Base-by-base conservation (phyloP, 140 eudicot species). In the Senecio squalidus region DNA sequence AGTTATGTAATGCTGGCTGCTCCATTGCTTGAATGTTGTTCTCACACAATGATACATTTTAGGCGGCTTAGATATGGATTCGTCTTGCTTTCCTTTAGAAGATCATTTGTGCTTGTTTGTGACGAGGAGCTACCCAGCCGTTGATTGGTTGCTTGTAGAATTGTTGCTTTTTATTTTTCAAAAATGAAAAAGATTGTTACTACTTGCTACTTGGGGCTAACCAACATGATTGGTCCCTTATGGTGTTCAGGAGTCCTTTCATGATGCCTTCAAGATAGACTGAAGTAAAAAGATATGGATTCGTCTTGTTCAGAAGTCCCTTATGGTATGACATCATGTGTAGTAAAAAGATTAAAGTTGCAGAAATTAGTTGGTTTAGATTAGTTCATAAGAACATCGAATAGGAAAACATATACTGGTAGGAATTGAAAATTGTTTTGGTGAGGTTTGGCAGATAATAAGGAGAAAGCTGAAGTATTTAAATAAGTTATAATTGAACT, bases 61-160 rank as follows among this genome's bases (percentile, higher is more conserved):
- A 44, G 21, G 51, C 51, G 15, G 51, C 51, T 44, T 44, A 44
- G 51, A 44, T 1, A n/a, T 22, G 51, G 13, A 44, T 18, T 18
- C 25, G 3, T n/a, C 21, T 18, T n/a, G 21, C 23, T 21, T 62
- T 23, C 4, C 3, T 29, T n/a, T 14, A 29, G 30, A 30, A 57
- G 64, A 38, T 58, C 50, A 38, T 9, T 38, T 58, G 60, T 58
- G 15, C 36, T 20, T 58, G 64, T 38, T 58, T 38, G 64, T 58
- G 30, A 13, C 24, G 3, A 36, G 64, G 24, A 58, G 31, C 50
- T 58, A 23, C 48, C 49, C 34, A 36, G 33, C 4, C 21, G 14
- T 36, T 58, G 22, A 39, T 44, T 16, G 51, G 51, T 44, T 44
- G 51, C 21, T 44, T 44, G 51, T 16, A 3, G 51, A 18, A 8